A percentile compares a stretch with the other conserved stretches of the same genome.
Evolutionary conservation across 805 yeast species (phyloP).

Genomic region (Barnettozyma sp.): DNA sequence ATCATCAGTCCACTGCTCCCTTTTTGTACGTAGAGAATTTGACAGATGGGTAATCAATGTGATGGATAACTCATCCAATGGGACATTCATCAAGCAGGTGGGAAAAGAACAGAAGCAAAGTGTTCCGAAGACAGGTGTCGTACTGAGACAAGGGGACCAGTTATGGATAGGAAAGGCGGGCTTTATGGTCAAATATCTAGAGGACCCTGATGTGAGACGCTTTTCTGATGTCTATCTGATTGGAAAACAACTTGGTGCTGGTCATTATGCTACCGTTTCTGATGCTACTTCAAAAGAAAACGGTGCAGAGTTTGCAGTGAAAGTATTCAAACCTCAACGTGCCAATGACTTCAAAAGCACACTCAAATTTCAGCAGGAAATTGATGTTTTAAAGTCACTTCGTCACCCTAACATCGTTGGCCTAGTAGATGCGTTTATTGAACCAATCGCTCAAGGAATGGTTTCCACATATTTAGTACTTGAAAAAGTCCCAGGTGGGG

Average conservation of each 20-base stretch:
- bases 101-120: not conserved
- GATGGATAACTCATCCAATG: conserved; percentile 1
- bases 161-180: conserved; percentile 8
- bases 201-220: conserved; percentile 19
- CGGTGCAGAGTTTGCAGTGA: conserved; percentile 63
- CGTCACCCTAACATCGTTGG: conserved; percentile 68
- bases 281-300: conserved; percentile 53
- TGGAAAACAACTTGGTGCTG: conserved; percentile 61
- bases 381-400: conserved; percentile 55
- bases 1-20: conserved; percentile 1
- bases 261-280: conserved; percentile 78
- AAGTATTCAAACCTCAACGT: conserved; percentile 57
- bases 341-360: conserved; percentile 34
- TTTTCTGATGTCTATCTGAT: conserved; percentile 46
- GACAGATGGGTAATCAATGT: conserved; percentile 1
- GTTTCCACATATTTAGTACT: conserved; percentile 51
- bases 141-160: conserved; percentile 21
- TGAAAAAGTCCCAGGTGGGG: conserved; percentile 72
- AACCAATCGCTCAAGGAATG: conserved; percentile 40
- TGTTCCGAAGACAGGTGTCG: not conserved
- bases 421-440: conserved; percentile 52
- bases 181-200: conserved; percentile 5
- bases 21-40: not conserved
- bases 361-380: conserved; percentile 53
- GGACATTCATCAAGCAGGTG: not conserved